These are phyloP conservation scores for Aspergillus affinis DNA, from an alignment of 495 filamentous ascomycete genomes.

Conservation along the genomic window DNA sequence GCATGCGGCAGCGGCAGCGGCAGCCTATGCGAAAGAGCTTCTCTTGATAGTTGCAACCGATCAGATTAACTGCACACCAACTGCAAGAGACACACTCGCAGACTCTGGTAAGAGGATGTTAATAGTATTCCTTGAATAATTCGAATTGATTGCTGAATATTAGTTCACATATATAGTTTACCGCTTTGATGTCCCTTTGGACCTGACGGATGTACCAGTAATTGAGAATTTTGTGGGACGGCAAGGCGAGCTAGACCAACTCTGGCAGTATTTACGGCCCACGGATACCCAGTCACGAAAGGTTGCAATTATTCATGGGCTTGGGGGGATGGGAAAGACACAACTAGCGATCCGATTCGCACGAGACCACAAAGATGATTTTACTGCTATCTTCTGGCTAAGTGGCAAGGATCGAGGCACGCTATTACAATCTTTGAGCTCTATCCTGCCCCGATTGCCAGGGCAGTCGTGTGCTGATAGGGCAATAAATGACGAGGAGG, in stretches of 20 bases:
- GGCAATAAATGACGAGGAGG: conserved; percentile 18
- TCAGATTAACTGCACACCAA: no score
- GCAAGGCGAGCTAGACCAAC: conserved; percentile 23
- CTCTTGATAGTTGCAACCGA: background rate
- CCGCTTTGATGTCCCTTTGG: conserved; percentile 23
- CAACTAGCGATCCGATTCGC: conserved; percentile 42
- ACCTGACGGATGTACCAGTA: conserved; percentile 26
- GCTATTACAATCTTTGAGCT: conserved; percentile 25
- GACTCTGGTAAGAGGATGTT: no score
- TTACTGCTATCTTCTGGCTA: conserved; percentile 35
- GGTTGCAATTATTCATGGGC: conserved; percentile 34
- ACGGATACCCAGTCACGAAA: conserved; percentile 19
- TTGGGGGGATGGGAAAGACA: conserved; percentile 46
- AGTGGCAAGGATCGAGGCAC: conserved; percentile 24
- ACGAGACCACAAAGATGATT: conserved; percentile 25
- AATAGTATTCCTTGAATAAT: no score
- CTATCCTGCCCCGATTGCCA: conserved; percentile 19
- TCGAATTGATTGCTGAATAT: conserved; percentile 13
- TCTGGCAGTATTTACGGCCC: conserved; percentile 28
- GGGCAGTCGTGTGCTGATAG: conserved; percentile 6
- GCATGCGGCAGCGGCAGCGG: conserved; percentile 38
- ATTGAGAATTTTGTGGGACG: conserved; percentile 30
- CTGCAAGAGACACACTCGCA: background rate
- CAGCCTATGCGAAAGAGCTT: conserved; percentile 24
- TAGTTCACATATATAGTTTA: conserved; percentile 25